These are phyloP conservation scores for Lepiota subincarnata DNA, from an alignment of 768 basidiomycete genomes.

Conservation along the genomic window DNA sequence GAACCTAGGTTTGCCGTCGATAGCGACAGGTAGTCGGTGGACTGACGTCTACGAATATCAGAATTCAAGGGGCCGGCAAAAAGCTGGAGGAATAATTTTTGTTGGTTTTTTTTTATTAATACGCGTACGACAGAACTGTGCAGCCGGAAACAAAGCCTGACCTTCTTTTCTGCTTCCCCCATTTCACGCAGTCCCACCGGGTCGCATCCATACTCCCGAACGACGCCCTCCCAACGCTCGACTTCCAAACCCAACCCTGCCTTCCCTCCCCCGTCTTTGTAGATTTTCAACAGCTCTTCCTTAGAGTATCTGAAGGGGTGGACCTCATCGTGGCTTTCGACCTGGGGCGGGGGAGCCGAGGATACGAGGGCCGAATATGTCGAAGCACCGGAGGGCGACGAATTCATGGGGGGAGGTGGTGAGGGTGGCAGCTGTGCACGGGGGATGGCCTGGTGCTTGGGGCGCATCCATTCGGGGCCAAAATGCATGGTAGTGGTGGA, in stretches of 20 bases:
- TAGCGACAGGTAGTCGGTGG: slow-evolving; percentile 64
- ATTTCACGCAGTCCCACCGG: slow-evolving; percentile 78
- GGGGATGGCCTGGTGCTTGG: slow-evolving; percentile 57
- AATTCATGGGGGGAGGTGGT: slow-evolving; percentile 51
- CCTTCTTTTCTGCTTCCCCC: slow-evolving; percentile 86
- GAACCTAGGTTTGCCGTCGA: slow-evolving; percentile 41
- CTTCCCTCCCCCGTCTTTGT: slow-evolving; percentile 72
- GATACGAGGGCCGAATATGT: slow-evolving; percentile 73
- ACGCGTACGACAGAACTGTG: slow-evolving; percentile 21
- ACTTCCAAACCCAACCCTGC: slow-evolving; percentile 80
- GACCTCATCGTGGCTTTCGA: slow-evolving; percentile 56
- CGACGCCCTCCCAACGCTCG: slow-evolving; percentile 86
- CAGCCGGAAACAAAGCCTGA: slow-evolving; percentile 32
- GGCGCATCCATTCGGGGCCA: slow-evolving; percentile 91
- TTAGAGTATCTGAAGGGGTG: slow-evolving; percentile 87
- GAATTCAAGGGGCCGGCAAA: slow-evolving; percentile 83
- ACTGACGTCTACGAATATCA: slow-evolving; percentile 82
- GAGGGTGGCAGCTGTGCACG: slow-evolving; percentile 49
- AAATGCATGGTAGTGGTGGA: slow-evolving; percentile 78
- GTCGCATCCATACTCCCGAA: slow-evolving; percentile 67
- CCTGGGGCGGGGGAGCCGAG: slow-evolving; percentile 41
- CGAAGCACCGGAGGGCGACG: slow-evolving; percentile 46
- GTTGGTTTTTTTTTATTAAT: slow-evolving; percentile 25
- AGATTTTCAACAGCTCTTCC: slow-evolving; percentile 80
- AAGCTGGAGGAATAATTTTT: slow-evolving; percentile 34